A percentile compares a stretch with the other conserved stretches of the same genome.
These are phyloP conservation scores for Lotus japonicus DNA, from an alignment of 306 rosid genomes.

Conservation along the genomic window DNA sequence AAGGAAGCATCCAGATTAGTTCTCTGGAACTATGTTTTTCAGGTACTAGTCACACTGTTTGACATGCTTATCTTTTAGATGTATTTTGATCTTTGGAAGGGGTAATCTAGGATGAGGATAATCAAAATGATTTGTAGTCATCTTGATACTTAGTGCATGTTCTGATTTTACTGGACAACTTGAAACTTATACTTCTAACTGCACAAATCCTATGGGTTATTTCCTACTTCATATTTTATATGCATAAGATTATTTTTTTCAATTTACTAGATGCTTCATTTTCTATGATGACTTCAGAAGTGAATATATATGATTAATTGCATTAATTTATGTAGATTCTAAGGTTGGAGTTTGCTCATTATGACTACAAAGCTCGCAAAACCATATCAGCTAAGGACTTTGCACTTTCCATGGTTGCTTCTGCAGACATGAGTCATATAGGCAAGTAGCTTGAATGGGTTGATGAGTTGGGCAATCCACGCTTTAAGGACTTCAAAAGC, in stretches of 20 bases:
- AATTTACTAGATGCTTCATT: conserved; percentile 11
- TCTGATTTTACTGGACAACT: not conserved
- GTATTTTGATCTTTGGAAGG: not conserved
- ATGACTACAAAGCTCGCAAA: conserved; percentile 63
- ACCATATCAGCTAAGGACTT: conserved; percentile 80
- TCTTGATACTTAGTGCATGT: not conserved
- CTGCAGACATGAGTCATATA: conserved; percentile 61
- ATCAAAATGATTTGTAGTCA: not conserved
- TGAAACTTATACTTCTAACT: not conserved
- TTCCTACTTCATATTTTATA: not conserved
- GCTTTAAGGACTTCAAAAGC: conserved; percentile 66
- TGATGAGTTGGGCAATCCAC: conserved; percentile 38
- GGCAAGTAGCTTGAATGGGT: conserved; percentile 59
- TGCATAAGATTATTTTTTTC: not conserved
- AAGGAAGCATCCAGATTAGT: conserved; percentile 1
- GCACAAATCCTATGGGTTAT: not conserved
- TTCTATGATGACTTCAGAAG: not conserved
- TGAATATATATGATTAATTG: not conserved
- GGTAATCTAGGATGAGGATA: not conserved
- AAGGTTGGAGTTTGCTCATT: conserved; percentile 76
- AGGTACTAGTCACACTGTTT: not conserved
- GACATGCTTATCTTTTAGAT: conserved; percentile 6
- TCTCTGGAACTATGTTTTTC: not conserved
- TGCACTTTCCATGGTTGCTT: conserved; percentile 89
- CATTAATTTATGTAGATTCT: conserved; percentile 47